Conservation (phyloP, 768 basidiomycete species). For the Kwoniella newhampshirensis region DNA sequence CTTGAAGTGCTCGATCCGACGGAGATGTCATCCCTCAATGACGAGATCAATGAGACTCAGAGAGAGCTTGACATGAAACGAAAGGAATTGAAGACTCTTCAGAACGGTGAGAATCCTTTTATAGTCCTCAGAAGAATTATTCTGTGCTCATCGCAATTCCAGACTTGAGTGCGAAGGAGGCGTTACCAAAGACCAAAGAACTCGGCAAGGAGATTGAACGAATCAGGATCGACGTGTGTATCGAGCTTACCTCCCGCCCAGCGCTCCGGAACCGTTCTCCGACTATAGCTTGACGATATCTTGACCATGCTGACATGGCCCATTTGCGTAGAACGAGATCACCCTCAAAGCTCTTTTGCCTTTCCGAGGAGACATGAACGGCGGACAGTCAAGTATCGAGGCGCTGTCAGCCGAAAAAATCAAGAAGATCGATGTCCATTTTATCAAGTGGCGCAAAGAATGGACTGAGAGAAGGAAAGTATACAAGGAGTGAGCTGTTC, state of each 20-base stretch:
- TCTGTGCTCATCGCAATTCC: not conserved
- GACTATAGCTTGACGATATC: constrained; percentile 9
- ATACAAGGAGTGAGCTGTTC: constrained; percentile 71
- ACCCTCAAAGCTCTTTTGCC: constrained; percentile 33
- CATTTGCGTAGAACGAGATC: constrained; percentile 30
- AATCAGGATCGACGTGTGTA: constrained; percentile 60
- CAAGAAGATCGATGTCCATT: constrained; percentile 67
- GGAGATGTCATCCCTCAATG: constrained; percentile 63
- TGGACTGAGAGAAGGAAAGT: constrained; percentile 75
- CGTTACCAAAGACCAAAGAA: constrained; percentile 68
- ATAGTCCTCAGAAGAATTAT: constrained; percentile 1
- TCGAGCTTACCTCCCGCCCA: constrained; percentile 16
- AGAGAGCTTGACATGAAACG: constrained; percentile 30
- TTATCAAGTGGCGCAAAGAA: constrained; percentile 75
- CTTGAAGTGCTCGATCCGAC: constrained; percentile 66
- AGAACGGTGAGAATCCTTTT: constrained; percentile 58
- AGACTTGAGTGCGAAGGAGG: constrained; percentile 67
- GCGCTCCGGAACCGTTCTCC: too few species aligned
- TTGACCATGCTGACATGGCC: not conserved
- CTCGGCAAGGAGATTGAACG: constrained; percentile 62
- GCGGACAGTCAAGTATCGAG: constrained; percentile 11
- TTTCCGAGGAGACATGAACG: constrained; percentile 23
- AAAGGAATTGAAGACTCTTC: constrained; percentile 63
- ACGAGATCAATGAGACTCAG: constrained; percentile 32
- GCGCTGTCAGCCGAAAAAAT: constrained; percentile 68